Base-by-base conservation (phyloP, 805 yeast species). In the Torulaspora microellipsoides region DNA sequence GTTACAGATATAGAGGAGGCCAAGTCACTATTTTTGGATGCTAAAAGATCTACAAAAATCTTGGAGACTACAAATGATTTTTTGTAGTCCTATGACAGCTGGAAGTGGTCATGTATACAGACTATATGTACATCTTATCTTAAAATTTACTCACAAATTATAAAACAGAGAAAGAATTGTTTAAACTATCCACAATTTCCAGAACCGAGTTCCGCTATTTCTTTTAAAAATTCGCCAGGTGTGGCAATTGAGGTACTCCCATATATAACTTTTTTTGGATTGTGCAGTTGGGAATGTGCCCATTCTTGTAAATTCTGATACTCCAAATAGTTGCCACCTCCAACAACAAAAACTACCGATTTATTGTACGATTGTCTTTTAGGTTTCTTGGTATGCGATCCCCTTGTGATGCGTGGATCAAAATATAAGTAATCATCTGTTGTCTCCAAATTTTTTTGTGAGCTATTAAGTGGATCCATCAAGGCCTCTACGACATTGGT, bases 271-370 rank as follows among this genome's bases (percentile, higher is more conserved):
- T 71, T 70, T 59, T 78, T 83, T 12, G 66, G 62, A 34, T 60
- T 64, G 38, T 68, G 71, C 36, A 67, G 58, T 38, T 62, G 67
- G 4, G 69, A 61, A 35, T 69, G 63, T 0, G 80, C 78, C 95
- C 96, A 90, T 64, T 90, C 96, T 64, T 87, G 95, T 58, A 93
- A 75, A 59, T 91, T 91, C 47, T 90, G 95, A 62, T 91, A 93
- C 68, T 93, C 99, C 49, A 86, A 69, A 62, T 89, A 93, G 65
- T 87, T 90, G 37, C 98, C 98, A 29, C 99, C 99, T 20, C 99
- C 99, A 43, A 93, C 90, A 40, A 90, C 87, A 64, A 93, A 93
- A 15, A 93, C 95, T 38, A 87, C 69, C 1, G 95, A 80, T 53
- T 88, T 93, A 46, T 80, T 80, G 63, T 86, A 88, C 9, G 82